Conservation (phyloP, 2,329 filamentous ascomycete genomes). For the Rugonectria rugulosa region DNA sequence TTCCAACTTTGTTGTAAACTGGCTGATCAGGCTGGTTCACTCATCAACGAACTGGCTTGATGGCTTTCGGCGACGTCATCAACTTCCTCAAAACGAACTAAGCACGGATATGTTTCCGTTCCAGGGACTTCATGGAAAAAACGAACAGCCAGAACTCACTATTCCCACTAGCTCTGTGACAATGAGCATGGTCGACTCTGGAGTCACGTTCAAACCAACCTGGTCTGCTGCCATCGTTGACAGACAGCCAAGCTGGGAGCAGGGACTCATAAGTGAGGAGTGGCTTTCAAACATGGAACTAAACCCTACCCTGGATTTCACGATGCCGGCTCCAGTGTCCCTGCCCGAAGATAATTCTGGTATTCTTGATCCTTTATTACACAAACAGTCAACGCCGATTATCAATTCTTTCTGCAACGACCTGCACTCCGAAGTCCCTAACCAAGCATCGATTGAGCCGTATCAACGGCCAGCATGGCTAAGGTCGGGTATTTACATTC, state of each 20-base stretch:
- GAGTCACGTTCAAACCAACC: too few species aligned
- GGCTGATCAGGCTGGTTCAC: conserved; percentile 32
- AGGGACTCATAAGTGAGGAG: conserved; percentile 2
- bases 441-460: neutral
- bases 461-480: neutral
- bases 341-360: too few species aligned
- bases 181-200: neutral
- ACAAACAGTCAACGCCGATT: neutral
- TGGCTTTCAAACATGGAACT: conserved; percentile 4
- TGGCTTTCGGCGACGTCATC: conserved; percentile 19
- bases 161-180: conserved; percentile 1
- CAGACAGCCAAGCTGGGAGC: too few species aligned
- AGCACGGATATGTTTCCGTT: neutral
- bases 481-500: neutral
- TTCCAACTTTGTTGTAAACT: conserved; percentile 37
- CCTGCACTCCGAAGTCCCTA: neutral
- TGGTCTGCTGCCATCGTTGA: too few species aligned
- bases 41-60: conserved; percentile 30
- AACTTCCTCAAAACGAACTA: neutral
- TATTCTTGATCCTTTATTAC: too few species aligned
- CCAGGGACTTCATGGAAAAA: conserved; percentile 3
- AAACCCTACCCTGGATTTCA: conserved; percentile 4
- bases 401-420: neutral
- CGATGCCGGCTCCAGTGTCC: neutral
- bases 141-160: conserved; percentile 4